phyloP scores from a whole-genome alignment of 306 rosid species.

The Urtica urens region DNA sequence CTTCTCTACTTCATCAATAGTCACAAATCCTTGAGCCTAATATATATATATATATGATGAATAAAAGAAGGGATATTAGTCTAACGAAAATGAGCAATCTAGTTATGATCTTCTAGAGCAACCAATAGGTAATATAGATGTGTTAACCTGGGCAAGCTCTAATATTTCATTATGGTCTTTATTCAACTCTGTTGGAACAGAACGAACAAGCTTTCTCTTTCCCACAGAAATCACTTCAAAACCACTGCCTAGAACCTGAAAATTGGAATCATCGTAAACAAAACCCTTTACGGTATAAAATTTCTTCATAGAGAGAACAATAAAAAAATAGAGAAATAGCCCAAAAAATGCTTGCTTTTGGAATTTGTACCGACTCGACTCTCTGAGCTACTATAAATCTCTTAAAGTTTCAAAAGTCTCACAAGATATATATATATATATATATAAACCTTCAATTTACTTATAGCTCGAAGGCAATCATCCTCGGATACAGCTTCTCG shows the following conservation, averaged over 20 bases:
- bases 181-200: slow-evolving; percentile 97
- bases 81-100: neutral
- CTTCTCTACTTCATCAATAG: slow-evolving; percentile 69
- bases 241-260: slow-evolving; percentile 86
- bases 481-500: slow-evolving; percentile 90
- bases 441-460: slow-evolving; percentile 94
- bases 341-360: too few species aligned
- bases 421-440: slow-evolving; percentile 3
- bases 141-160: slow-evolving; percentile 90
- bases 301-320: too few species aligned
- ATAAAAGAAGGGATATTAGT: neutral
- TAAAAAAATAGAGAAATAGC: too few species aligned
- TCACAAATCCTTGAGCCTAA: slow-evolving; percentile 84
- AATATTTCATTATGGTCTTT: slow-evolving; percentile 93
- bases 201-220: slow-evolving; percentile 85
- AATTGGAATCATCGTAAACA: neutral
- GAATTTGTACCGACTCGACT: too few species aligned
- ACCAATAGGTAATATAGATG: slow-evolving; percentile 1
- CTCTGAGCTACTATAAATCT: too few species aligned
- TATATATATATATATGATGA: neutral
- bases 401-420: neutral
- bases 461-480: slow-evolving; percentile 88
- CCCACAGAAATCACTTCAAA: slow-evolving; percentile 93
- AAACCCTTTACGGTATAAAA: too few species aligned
- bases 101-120: neutral